Evolutionary conservation across 352 stramenopile species (phyloP), one percentile per base, ranked within the genome.

Genomic region (Phytopythium mirpurense): DNA sequence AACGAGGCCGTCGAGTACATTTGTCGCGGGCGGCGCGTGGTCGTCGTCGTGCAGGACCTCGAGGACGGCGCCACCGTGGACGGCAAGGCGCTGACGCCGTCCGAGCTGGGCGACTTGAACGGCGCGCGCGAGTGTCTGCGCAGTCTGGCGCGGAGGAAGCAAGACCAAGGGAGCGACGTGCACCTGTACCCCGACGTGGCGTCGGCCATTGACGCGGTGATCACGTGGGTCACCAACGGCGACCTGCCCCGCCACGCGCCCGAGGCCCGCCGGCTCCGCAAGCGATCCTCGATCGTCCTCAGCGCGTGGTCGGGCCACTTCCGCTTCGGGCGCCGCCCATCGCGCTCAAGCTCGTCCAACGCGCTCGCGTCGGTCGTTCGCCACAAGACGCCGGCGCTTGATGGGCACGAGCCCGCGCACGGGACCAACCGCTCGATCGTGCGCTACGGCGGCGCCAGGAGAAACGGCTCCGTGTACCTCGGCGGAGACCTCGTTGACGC

Each of bases 1-100:
- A 90, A 94, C 51, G 87, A 96, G 59, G 70, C 82, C 3, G 83
- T 93, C 27, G 87, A 96, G 63, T 90, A 84, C 63, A 95, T 94
- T 72, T 89, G 78, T 34, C 67, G 73, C 51, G 77, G 78, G 10
- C 70, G 83, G 3, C 78, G 76, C 12, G 64, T 95, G 7, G 67
- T 95, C 36, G 55, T 96, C 14, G 86, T 95, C 19, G 73, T 96
- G n/a, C 68, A 94, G 46, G 77, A 91, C 54, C 85, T 95, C 42
- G 9, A 67, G 6, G 49, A 74, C 15, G 75, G 71, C 19, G 68
- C 70, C 0, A 29, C 63, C 5, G 58, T 94, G 23, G 81, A 88
- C 31, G 80, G 82, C 18, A 67, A 67, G 11, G 19, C 34, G 24
- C 41, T 95, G 0, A 72, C 71, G n/a, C 52, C 66, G 16, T 69